Evolutionary conservation across 352 stramenopile genomes (phyloP).

Genomic region (Phytophthora idaei): DNA sequence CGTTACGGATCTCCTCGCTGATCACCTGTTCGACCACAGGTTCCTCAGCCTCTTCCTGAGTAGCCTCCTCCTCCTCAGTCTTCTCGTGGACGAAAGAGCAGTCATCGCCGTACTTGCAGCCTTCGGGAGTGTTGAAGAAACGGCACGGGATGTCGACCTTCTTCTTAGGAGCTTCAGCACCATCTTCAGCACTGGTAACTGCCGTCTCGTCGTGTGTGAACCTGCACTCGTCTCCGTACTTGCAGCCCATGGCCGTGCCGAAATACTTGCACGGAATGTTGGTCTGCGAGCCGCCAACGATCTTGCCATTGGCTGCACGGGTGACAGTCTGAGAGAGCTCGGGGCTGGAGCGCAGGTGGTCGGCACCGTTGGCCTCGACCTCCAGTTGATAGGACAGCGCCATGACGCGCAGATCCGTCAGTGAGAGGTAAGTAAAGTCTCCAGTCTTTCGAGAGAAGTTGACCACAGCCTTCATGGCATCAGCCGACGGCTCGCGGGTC

Average conservation of each 20-base stretch:
- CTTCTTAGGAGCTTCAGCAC: conserved; percentile 33
- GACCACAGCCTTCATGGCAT: conserved; percentile 79
- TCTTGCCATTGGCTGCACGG: conserved; percentile 69
- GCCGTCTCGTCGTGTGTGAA: conserved; percentile 72
- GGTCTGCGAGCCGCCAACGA: conserved; percentile 54
- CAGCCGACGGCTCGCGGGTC: conserved; percentile 80
- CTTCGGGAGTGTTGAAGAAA: conserved; percentile 76
- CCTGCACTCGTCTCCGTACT: conserved; percentile 79
- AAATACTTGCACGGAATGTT: conserved; percentile 83
- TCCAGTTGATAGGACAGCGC: conserved; percentile 89
- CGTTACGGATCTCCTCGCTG: conserved; percentile 66
- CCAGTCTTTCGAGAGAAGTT: conserved; percentile 88
- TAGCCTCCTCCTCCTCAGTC: conserved; percentile 18
- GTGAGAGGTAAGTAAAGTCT: conserved; percentile 85
- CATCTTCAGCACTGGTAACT: conserved; percentile 15
- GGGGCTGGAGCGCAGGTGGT: conserved; percentile 76
- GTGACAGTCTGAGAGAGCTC: conserved; percentile 71
- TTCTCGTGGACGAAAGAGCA: conserved; percentile 79
- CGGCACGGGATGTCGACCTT: conserved; percentile 80
- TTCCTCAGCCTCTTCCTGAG: conserved; percentile 25
- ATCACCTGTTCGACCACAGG: conserved; percentile 45
- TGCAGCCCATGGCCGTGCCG: conserved; percentile 75
- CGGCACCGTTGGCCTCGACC: conserved; percentile 66
- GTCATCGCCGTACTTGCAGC: conserved; percentile 74
- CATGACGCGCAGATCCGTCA: conserved; percentile 89